Conservation (phyloP, 345 rosid genomes). For the Acer saccharum region DNA sequence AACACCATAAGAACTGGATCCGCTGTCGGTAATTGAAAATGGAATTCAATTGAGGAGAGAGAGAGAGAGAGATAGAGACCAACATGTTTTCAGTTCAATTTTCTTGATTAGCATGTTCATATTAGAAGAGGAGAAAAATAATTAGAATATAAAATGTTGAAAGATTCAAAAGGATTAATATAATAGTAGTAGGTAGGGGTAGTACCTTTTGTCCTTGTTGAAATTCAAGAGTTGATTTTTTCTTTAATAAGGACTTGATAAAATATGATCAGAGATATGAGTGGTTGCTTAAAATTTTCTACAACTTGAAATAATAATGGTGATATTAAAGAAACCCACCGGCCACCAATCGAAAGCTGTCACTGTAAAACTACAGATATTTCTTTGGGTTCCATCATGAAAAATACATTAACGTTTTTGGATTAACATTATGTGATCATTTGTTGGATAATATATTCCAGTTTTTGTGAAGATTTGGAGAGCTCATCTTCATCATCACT, state of each 20-base stretch:
- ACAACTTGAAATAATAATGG: background rate
- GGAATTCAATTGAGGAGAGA: background rate
- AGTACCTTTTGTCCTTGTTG: background rate
- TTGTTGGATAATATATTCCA: too few relatives aligned
- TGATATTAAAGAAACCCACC: background rate
- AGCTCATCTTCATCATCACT: background rate
- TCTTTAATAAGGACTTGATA: background rate
- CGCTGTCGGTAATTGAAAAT: too few relatives aligned
- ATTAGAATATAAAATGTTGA: background rate
- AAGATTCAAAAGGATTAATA: background rate
- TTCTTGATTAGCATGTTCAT: background rate
- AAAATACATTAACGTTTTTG: too few relatives aligned
- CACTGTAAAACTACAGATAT: background rate
- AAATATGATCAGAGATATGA: background rate
- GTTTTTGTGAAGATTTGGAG: background rate
- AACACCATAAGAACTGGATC: too few relatives aligned
- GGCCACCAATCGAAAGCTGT: background rate
- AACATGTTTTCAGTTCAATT: background rate
- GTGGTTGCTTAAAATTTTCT: too few relatives aligned
- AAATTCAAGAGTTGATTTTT: constrained; percentile 1
- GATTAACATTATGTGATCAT: too few relatives aligned
- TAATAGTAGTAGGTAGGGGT: background rate
- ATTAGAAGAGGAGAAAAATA: background rate
- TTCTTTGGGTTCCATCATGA: background rate
- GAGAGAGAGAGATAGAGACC: too few relatives aligned